Base-by-base conservation (phyloP, 331 rosid species). In the Malus hybrid region DNA sequence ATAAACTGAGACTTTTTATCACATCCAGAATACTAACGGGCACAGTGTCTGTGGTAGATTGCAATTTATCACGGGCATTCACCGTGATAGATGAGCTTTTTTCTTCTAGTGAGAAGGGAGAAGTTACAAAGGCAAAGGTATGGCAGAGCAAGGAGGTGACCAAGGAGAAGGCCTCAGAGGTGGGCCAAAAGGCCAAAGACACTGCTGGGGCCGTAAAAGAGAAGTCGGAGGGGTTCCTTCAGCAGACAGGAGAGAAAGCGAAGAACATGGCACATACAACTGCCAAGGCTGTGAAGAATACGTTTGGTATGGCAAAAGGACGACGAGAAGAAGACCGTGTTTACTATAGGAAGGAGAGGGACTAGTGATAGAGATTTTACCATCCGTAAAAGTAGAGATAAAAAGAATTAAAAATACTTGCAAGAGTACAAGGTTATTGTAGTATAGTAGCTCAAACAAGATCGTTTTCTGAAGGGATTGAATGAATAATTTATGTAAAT, bases 231-330 rank as follows among this genome's bases (percentile, higher is more conserved):
- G 90, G 92, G 60, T 52, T 84, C 0, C 39, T 87, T 2, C 84
- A 82, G 32, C 83, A 80, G 48, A 78, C 90, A 0, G 92, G 88
- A 16, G 87, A 83, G 16, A 84, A 78, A 28, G 83, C 84, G 73
- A 71, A 44, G 71, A 32, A 69, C 34, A 56, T 77, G 73, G 80
- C 84, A 3, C 71, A 56, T 39, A 42, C 61, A 11, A 78, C 78
- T 8, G 59, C 76, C 2, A 75, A 73, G 10, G 73, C 82, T 6
- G 69, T 84, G 68, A 84, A 84, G 18, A 27, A 57, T 33, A 73
- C 85, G 1, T 6, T 80, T 18, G 82, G 87, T 16, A 33, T 72
- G 67, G 76, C 55, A 8, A 22, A 22, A 22, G 76, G 24, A 56
- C 36, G 76, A 72, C 5, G 76, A 71, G 31, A 54, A n/a, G 75